Base-by-base conservation (phyloP, 225 moss, liverwort and hornwort species). In the Climacium dendroides region DNA sequence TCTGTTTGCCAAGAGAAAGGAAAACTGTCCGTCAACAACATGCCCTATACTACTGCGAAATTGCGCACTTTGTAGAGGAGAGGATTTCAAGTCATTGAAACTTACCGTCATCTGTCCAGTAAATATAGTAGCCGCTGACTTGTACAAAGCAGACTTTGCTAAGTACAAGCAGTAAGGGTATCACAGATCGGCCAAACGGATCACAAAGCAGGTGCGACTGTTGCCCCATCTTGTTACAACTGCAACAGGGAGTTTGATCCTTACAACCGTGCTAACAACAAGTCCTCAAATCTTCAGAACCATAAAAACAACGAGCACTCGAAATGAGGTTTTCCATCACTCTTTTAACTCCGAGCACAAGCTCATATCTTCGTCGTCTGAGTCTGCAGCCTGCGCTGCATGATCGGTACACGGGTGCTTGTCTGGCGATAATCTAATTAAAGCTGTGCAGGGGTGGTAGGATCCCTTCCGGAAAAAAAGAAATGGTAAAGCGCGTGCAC, bases 91-190 rank as follows among this genome's bases (percentile, higher is more conserved):
- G 88, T 39, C 50, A 50, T 29, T 47, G 59, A 63, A 64, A 74
- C 87, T 26, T 74, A 87, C 90, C 3, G 2, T 89, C 39, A 4
- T 1, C 0, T 1, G 0, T 0, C 0, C 5, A n/a, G 55, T 79
- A 89, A 39, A n/a, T n/a, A n/a, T n/a, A n/a, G n/a, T 0, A 0
- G 9, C 2, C 1, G 2, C 19, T 9, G 45, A 6, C 77, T 26
- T 59, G 37, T 11, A 57, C 74, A 5, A 74, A 29, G 64, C 47
- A 63, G 85, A n/a, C 30, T 24, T 47, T 32, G 89, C 30, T 65
- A 9, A 89, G 85, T 17, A 72, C 45, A 45, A 72, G 72, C 29
- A 72, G 45, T 17, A 72, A 28, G 45, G 47, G 18, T 47, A 73
- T 47, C 47, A 73, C 29, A 47, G 73, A 47, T 29, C 73, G 47